A percentile compares a stretch with the other conserved stretches of the same genome.
Evolutionary conservation across 2,329 filamentous ascomycete genomes (phyloP).

Genomic region (Ceratocystis colombiana): DNA sequence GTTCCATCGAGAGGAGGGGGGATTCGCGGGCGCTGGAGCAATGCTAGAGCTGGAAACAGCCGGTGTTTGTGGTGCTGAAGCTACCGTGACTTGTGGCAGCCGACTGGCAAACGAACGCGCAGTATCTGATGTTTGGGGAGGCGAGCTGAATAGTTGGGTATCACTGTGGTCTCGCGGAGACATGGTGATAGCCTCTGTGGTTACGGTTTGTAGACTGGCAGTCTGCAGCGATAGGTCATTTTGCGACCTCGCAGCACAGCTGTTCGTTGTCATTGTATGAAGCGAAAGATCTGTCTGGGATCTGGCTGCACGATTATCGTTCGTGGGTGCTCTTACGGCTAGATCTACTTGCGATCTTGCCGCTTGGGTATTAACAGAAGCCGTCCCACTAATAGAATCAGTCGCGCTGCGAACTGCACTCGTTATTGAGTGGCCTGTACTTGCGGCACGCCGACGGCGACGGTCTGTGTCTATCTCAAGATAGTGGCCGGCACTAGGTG

Average conservation of each 20-base stretch:
- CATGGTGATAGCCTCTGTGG: neutral
- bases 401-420: constrained; percentile 41
- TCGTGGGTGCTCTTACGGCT: constrained; percentile 31
- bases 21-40: constrained; percentile 4
- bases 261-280: neutral
- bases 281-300: constrained; percentile 1
- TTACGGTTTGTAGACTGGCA: neutral
- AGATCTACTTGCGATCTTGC: constrained; percentile 59
- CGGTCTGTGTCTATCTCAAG: constrained; percentile 37
- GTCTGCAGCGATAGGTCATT: neutral
- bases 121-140: constrained; percentile 6
- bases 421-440: constrained; percentile 33
- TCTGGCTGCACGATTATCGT: constrained; percentile 2
- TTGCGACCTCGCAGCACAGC: neutral
- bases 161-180: constrained; percentile 5
- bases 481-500: constrained; percentile 36
- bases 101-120: constrained; percentile 20
- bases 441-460: constrained; percentile 43
- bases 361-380: constrained; percentile 41
- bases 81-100: constrained; percentile 18
- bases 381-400: constrained; percentile 37
- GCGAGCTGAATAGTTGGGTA: neutral
- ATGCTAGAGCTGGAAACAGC: neutral
- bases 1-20: neutral
- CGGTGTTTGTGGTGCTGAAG: constrained; percentile 10